Evolutionary conservation across 805 yeast species (phyloP), one percentile per base, ranked within the genome.

Genomic region (Candida incommunis): DNA sequence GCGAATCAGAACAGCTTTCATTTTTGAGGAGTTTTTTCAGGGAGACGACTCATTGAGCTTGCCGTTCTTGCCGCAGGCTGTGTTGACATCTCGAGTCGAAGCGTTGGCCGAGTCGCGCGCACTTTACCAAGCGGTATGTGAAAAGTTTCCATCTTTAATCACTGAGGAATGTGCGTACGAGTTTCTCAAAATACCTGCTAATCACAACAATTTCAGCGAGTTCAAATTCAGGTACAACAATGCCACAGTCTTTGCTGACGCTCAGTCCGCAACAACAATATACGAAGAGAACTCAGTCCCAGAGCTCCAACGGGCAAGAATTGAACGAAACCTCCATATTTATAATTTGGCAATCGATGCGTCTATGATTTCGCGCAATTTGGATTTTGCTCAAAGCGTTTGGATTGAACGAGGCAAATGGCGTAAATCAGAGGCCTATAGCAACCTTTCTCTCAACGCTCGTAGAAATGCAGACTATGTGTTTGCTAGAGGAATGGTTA

Each of bases 391-490:
- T 3, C 76, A 76, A 46, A 60, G 63, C 22, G 66, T 83, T 1
- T 87, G 95, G 94, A 60, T 63, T 2, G 94, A 83, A 54, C 73
- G 96, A 54, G 96, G 96, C 2, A 49, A 58, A 21, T 86, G 71
- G 62, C 68, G 96, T 43, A 75, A 74, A 47, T 69, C 82, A 3
- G n/a, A 31, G 1, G 43, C 23, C 2, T 87, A 82, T 66, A 72
- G 67, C 43, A 29, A 46, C 0, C 55, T 76, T 16, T 43, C 66
- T 0, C 53, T 63, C 7, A 44, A 46, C 0, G 57, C 52, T 23
- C 75, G 72, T 51, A 70, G 71, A 40, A 55, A 59, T 3, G 59
- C 68, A 3, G 90, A 81, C 55, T 77, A 77, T 58, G 68, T 65
- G 47, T 85, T 87, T 68, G 95, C 96, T 1, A 61, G 73, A 22